Conservation (phyloP, 352 stramenopile species). For the Pythium aquatile region DNA sequence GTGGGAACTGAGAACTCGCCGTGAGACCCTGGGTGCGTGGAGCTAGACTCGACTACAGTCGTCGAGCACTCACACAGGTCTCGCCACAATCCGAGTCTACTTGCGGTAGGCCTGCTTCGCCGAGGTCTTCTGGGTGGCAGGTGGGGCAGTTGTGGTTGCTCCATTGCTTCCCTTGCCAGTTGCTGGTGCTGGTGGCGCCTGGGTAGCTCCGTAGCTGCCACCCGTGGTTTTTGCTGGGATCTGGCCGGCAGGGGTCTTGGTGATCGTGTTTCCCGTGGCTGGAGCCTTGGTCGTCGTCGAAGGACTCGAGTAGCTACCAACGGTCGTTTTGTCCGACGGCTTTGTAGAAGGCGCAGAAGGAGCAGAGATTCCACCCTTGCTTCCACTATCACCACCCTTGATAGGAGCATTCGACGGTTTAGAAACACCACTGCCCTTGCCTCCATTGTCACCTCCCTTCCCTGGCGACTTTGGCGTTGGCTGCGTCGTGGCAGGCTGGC, state of each 20-base stretch:
- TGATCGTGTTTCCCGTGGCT: too few relatives aligned
- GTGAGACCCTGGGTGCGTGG: background rate
- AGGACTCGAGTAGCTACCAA: too few relatives aligned
- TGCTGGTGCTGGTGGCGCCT: background rate
- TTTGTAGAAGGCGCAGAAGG: too few relatives aligned
- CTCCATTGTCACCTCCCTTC: conserved; percentile 1
- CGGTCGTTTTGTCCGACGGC: too few relatives aligned
- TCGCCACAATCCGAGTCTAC: background rate
- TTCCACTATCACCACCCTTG: too few relatives aligned
- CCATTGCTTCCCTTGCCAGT: background rate
- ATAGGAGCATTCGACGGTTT: too few relatives aligned
- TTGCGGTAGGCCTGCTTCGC: background rate
- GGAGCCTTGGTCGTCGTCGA: too few relatives aligned
- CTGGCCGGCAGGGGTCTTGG: too few relatives aligned
- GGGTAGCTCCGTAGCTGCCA: background rate
- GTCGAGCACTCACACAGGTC: background rate
- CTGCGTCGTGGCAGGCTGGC: background rate
- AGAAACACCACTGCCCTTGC: background rate
- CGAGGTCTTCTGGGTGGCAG: background rate
- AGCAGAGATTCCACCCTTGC: too few relatives aligned
- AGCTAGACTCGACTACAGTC: background rate
- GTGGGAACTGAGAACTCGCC: background rate
- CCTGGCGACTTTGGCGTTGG: background rate
- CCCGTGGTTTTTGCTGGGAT: background rate
- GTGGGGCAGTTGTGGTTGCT: background rate